These are phyloP conservation scores for Dioscorea cayenensis DNA, from an alignment of 116 monocot species.

Conservation along the genomic window DNA sequence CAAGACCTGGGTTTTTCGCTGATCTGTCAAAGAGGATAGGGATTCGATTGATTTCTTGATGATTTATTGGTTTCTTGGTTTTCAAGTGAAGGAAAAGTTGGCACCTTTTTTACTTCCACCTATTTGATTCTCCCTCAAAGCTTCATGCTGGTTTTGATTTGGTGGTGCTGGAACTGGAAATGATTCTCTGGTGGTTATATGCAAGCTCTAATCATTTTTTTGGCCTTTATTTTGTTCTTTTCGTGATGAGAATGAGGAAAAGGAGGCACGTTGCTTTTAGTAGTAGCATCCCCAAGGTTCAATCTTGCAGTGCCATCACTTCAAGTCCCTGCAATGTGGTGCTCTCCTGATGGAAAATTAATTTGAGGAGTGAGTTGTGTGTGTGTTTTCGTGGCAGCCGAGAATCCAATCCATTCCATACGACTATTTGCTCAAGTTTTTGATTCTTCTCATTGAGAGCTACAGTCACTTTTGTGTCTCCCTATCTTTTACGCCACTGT, in stretches of 20 bases:
- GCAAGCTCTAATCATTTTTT: neutral
- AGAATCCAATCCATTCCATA: neutral
- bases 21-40: neutral
- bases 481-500: slow-evolving; percentile 22
- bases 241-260: neutral
- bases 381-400: neutral
- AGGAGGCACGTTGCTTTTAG: neutral
- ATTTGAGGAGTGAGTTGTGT: neutral
- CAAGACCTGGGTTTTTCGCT: neutral
- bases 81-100: neutral
- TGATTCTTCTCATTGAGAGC: neutral
- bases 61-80: neutral
- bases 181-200: neutral
- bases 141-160: neutral
- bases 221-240: neutral
- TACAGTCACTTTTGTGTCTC: neutral
- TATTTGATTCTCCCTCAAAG: neutral
- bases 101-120: neutral
- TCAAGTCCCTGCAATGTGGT: neutral
- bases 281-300: neutral
- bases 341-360: neutral
- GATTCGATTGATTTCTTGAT: neutral
- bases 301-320: neutral
- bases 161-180: neutral
- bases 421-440: neutral